Evolutionary conservation across 352 stramenopile genomes (phyloP), one percentile per base, ranked within the genome.

Genomic region (Peronosclerospora sorghi): DNA sequence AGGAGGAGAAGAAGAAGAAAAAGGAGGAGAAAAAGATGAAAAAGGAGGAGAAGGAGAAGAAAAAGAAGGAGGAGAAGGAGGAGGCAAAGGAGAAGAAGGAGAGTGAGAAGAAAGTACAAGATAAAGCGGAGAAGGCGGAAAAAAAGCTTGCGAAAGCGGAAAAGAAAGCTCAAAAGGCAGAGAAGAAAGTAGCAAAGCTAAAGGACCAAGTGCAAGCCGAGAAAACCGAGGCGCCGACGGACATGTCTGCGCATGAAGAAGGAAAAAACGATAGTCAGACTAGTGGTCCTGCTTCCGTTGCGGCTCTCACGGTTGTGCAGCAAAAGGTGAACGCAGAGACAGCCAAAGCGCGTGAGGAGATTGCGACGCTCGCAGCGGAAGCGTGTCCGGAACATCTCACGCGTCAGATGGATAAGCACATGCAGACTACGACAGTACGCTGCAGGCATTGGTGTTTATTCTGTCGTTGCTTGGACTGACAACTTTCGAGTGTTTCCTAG

Each of bases 281-380:
- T 17, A 42, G 48, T 14, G 57, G 45, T 8, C 52, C 59, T 8
- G 54, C 47, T 18, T 46, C n/a, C 5, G 52, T 50, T 15, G 38
- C 44, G 35, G 56, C 61, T 2, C 53, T 56, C 20, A 48, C 56
- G 37, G 57, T 48, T 41, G 47, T 83, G 7, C 61, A 77, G 41
- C 78, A 83, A 55, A 79, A 76, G 48, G 62, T 86, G 37, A 68
- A 86, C 27, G 71, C 65, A 0, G 73, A 63, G 7, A 67, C 73
- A 9, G 51, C 58, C 10, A 85, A 83, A 53, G 76, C 62, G 24
- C 71, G 68, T 19, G 57, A 69, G 10, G 71, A 82, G 46, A 71
- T 88, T 40, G 45, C 68, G 43, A 77, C 80, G 56, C 50, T 85
- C 21, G 57, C 66, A 0, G 32, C 48, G 3, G 59, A 83, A 20